phyloP scores from a whole-genome alignment of 2,329 filamentous ascomycete species.

The Tolypocladium ovalisporum region DNA sequence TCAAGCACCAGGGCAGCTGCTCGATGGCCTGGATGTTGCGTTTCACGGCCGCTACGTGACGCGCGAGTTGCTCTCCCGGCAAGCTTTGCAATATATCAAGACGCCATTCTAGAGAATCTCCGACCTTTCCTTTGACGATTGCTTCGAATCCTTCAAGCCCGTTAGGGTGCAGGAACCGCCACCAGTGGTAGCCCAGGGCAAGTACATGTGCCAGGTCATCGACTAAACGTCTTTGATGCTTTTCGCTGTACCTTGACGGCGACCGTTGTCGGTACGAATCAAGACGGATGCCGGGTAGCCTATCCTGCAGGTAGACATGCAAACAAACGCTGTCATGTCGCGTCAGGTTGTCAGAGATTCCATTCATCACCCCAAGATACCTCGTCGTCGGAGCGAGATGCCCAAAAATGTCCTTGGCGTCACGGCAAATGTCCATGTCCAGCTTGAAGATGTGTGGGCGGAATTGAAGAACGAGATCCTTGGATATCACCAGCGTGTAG shows the following conservation, averaged over 20 bases:
- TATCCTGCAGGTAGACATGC: slow-evolving; percentile 29
- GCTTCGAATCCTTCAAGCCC: not conserved
- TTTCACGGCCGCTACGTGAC: slow-evolving; percentile 14
- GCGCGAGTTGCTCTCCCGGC: slow-evolving; percentile 14
- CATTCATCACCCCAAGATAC: slow-evolving; percentile 22
- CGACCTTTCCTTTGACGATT: slow-evolving; percentile 21
- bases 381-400: slow-evolving; percentile 29
- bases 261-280: not conserved
- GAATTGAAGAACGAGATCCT: slow-evolving; percentile 34
- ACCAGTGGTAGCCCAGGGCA: slow-evolving; percentile 22
- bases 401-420: slow-evolving; percentile 28
- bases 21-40: slow-evolving; percentile 22
- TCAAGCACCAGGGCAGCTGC: slow-evolving; percentile 41
- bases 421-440: slow-evolving; percentile 22
- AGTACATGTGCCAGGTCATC: slow-evolving; percentile 30
- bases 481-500: slow-evolving; percentile 32
- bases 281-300: slow-evolving; percentile 30
- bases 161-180: not conserved
- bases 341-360: not conserved
- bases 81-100: slow-evolving; percentile 25
- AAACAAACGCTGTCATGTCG: slow-evolving; percentile 8
- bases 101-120: slow-evolving; percentile 27
- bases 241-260: not conserved
- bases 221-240: slow-evolving; percentile 20
- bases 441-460: slow-evolving; percentile 31